Evolutionary conservation across 495 filamentous ascomycete species (phyloP).

Genomic region (Annulohypoxylon bovei): DNA sequence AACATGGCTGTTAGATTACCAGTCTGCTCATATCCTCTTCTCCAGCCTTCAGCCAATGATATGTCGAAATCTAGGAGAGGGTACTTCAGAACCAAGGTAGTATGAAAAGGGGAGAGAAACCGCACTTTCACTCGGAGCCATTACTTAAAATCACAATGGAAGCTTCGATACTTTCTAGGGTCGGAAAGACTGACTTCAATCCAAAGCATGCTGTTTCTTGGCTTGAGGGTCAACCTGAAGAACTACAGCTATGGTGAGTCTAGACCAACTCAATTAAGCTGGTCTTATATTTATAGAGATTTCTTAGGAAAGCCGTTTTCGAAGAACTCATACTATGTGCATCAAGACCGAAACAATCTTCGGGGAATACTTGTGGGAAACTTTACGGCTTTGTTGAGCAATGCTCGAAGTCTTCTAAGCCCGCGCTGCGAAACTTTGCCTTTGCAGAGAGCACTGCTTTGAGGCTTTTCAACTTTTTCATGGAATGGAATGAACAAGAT

Average conservation of each 20-base stretch:
- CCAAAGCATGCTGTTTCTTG: constrained; percentile 48
- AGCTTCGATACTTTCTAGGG: constrained; percentile 24
- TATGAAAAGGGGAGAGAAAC: constrained; percentile 18
- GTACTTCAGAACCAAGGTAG: not conserved
- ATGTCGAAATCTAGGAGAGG: constrained; percentile 8
- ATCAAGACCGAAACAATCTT: constrained; percentile 55
- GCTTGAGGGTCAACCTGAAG: constrained; percentile 48
- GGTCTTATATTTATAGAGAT: constrained; percentile 1
- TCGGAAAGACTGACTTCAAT: constrained; percentile 43
- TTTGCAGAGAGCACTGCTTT: constrained; percentile 64
- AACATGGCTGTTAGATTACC: constrained; percentile 8
- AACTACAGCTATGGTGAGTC: constrained; percentile 44
- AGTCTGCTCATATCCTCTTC: constrained; percentile 4
- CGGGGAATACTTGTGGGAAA: constrained; percentile 59
- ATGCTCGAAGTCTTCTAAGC: constrained; percentile 57
- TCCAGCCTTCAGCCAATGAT: constrained; percentile 4
- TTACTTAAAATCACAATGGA: constrained; percentile 21
- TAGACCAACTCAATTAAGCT: not conserved
- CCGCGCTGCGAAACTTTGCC: constrained; percentile 53
- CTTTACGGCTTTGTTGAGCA: constrained; percentile 66
- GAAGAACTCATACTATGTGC: constrained; percentile 55
- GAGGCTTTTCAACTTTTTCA: constrained; percentile 72
- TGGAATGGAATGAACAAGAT: constrained; percentile 77
- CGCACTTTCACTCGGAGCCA: not conserved
- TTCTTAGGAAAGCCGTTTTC: constrained; percentile 42